Percentiles rank a stretch among this genome's conserved stretches.
Evolutionary conservation across 2,329 filamentous ascomycete species (phyloP).

Genomic region (Alternaria metachromatica): DNA sequence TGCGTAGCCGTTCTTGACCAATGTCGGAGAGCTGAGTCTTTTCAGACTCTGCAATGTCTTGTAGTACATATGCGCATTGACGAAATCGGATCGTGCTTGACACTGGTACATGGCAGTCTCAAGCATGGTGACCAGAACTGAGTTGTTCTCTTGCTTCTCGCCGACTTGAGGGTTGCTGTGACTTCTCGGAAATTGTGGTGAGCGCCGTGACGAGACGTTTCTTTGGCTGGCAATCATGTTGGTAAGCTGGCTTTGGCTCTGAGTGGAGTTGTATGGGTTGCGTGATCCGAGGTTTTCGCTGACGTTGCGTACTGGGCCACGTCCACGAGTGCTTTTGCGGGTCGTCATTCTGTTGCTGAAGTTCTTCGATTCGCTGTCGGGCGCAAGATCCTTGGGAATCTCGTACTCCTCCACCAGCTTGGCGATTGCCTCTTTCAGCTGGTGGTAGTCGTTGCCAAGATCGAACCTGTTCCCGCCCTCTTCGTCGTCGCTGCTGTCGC

Average conservation of each 20-base stretch:
- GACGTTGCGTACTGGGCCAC: conserved; percentile 31
- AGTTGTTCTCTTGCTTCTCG: conserved; percentile 48
- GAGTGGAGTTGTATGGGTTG: conserved; percentile 54
- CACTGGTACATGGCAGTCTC: conserved; percentile 78
- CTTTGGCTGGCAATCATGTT: conserved; percentile 49
- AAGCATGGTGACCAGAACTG: conserved; percentile 73
- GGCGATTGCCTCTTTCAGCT: conserved; percentile 78
- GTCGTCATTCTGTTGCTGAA: conserved; percentile 74
- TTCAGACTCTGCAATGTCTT: conserved; percentile 78
- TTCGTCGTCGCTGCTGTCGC: conserved; percentile 57
- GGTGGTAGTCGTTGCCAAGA: conserved; percentile 79
- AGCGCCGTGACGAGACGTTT: conserved; percentile 43
- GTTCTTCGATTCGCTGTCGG: conserved; percentile 65
- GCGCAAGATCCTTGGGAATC: conserved; percentile 71
- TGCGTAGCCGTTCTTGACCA: conserved; percentile 73
- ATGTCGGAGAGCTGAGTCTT: conserved; percentile 63
- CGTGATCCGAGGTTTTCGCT: conserved; percentile 55
- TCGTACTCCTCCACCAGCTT: conserved; percentile 85
- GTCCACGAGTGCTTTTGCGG: conserved; percentile 42
- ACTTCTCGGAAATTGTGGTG: conserved; percentile 47
- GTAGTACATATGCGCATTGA: conserved; percentile 85
- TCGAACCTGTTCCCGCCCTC: conserved; percentile 58
- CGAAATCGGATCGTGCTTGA: conserved; percentile 79
- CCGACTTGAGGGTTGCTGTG: conserved; percentile 50
- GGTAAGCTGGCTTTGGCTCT: conserved; percentile 45